Conservation (phyloP, 2,329 filamentous ascomycete genomes). For the Pseudomassariella vexata region DNA sequence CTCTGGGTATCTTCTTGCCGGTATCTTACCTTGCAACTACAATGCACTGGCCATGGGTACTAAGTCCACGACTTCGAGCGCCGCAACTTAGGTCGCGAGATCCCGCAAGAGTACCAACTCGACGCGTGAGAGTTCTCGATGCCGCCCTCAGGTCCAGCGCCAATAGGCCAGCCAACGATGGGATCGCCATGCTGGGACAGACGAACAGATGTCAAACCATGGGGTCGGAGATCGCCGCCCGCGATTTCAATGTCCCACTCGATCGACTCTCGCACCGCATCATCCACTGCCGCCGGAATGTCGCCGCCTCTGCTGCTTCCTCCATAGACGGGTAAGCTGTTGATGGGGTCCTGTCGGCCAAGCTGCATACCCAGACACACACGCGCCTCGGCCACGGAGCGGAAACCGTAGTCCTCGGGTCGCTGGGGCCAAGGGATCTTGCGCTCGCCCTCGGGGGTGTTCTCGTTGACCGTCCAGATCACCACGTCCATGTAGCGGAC, state of each 20-base stretch:
- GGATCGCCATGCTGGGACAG: constrained; percentile 12
- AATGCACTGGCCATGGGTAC: too few relatives aligned
- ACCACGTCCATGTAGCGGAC: neutral
- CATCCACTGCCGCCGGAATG: too few relatives aligned
- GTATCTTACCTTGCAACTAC: too few relatives aligned
- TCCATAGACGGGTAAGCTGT: too few relatives aligned
- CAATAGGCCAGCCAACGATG: constrained; percentile 32
- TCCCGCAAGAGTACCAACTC: constrained; percentile 10
- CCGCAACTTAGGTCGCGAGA: constrained; percentile 2
- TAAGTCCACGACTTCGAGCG: constrained; percentile 1
- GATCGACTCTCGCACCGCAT: too few relatives aligned
- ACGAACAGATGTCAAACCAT: too few relatives aligned
- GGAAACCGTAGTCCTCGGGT: constrained; percentile 2
- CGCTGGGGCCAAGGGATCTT: constrained; percentile 1
- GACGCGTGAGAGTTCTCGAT: constrained; percentile 19
- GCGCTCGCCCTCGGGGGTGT: neutral
- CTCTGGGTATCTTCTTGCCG: too few relatives aligned
- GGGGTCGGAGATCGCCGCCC: too few relatives aligned
- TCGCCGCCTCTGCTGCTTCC: too few relatives aligned
- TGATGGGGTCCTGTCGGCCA: neutral
- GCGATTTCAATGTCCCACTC: too few relatives aligned
- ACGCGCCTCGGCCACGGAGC: neutral
- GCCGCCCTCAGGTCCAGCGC: constrained; percentile 34
- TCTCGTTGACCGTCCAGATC: constrained; percentile 3
- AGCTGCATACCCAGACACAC: neutral